Evolutionary conservation across 192 early-diverging fungal species (phyloP), one percentile per base, ranked within the genome.

Genomic region (Lobulomyces angularis): DNA sequence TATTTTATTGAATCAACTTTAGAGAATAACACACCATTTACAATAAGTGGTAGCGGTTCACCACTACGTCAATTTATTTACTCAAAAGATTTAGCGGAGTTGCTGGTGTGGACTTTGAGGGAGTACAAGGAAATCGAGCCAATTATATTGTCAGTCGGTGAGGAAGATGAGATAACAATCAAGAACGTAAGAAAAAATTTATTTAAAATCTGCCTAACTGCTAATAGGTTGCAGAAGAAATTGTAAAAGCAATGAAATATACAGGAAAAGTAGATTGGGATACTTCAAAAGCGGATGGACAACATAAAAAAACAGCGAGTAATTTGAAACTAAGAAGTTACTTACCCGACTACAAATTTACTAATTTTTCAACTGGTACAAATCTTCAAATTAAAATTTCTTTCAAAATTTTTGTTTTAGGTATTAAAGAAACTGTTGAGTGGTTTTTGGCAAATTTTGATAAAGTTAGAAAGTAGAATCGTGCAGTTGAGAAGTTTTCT

Each of bases 261-360:
- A 39, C 62, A 41, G 82, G 81, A 1, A 57, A 66, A 19, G 67
- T 48, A 22, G 39, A 64, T 41, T 86, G 81, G 56, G 84, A 86
- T 64, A 69, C 69, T 28, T 62, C 66, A 22, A 72, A 71, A 50
- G 62, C 79, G 16, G 84, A 86, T 56, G 84, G 82, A 27, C 84
- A 86, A 55, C 81, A 59, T 48, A 86, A 85, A 56, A 86, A 85
- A 72, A 85, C 84, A 26, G 84, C 84, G 22, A 82, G 67, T n/a
- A 86, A 86, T 49, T 65, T 55, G 14, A 86, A 86, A 65, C 53
- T 86, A 48, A 52, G 55, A 50, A 66, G 58, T 41, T 66, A 78
- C 32, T 50, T 82, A 45, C 79, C 81, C 30, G 81, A 72, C 43
- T 86, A 84, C 55, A 22, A 82, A 53, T 86, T 86, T 58, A 86